Conservation (phyloP, 352 stramenopile genomes). For the Globisporangium megalacanthum region DNA sequence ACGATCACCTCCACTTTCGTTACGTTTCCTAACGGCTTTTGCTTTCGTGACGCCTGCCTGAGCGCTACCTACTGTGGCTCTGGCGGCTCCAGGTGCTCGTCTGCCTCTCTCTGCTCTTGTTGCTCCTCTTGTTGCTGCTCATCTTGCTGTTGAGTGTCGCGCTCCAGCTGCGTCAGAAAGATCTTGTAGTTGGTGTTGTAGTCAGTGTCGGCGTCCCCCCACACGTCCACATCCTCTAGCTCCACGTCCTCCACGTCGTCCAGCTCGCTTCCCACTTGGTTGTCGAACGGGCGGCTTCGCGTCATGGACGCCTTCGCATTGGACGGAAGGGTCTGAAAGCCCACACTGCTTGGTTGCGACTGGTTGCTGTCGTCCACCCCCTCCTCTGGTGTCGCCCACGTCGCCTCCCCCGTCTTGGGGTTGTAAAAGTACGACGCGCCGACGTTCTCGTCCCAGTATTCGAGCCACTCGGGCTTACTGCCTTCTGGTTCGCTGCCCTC, state of each 20-base stretch:
- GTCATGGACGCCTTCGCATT: slow-evolving; percentile 5
- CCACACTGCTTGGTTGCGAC: neutral
- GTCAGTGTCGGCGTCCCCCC: slow-evolving; percentile 32
- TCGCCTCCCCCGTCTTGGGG: slow-evolving; percentile 52
- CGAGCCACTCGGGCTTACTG: slow-evolving; percentile 42
- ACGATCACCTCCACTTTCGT: neutral
- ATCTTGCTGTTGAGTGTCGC: slow-evolving; percentile 11
- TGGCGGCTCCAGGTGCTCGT: slow-evolving; percentile 9
- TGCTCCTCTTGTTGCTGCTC: slow-evolving; percentile 13
- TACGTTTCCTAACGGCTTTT: too few species aligned
- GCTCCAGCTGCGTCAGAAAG: slow-evolving; percentile 49
- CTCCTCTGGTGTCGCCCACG: slow-evolving; percentile 48
- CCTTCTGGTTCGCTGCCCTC: slow-evolving; percentile 2
- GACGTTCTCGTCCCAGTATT: slow-evolving; percentile 72
- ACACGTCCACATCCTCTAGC: slow-evolving; percentile 12
- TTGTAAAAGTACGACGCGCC: slow-evolving; percentile 70
- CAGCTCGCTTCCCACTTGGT: neutral
- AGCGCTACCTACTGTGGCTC: neutral
- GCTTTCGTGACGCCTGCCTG: too few species aligned
- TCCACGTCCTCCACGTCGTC: neutral
- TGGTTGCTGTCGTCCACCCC: slow-evolving; percentile 6
- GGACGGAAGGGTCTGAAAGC: slow-evolving; percentile 15
- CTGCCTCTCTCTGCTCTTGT: slow-evolving; percentile 7
- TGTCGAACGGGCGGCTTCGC: neutral
- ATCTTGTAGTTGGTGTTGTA: slow-evolving; percentile 76